Base-by-base conservation (phyloP, 495 filamentous ascomycete species). In the Aspergillus cristatus region DNA sequence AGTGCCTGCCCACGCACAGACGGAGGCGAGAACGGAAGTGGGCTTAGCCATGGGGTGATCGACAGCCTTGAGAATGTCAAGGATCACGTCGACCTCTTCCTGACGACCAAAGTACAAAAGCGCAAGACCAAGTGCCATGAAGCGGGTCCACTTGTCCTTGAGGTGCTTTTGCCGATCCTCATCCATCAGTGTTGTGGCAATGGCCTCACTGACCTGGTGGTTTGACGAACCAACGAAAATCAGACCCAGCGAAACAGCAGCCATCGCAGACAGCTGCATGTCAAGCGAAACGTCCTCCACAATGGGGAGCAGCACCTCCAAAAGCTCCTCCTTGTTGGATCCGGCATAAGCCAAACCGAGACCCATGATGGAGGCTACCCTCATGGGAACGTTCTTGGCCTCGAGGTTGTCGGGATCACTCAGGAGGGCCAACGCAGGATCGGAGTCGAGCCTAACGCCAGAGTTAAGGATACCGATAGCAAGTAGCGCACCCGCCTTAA, bases 1-100 rank as follows among this genome's bases (percentile, higher is more conserved):
- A 25, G 91, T 97, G 28, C 91, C 91, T 24, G 91, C 93, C 84
- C 89, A 99, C 18, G 91, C 90, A 50, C 93, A 97, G 32, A 95
- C 91, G 40, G 93, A 89, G 13, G 86, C 86, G 32, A 99, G 77
- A 4, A 96, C 86, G 2, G 81, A 75, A 6, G 88, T 90, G 8
- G 89, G 81, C 62, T 88, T 87, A 14, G 83, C 82, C 80, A 95
- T 94, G 18, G 91, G 89, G 50, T 96, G 88, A 34, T 95, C 86
- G 33, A 95, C 85, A 7, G 83, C 91, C 64, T 96, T 97, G 20
- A 99, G 72, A 0, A 90, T 93, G 59, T 96, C 91, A 14, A 94
- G 62, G 36, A 94, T 81, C 18, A 95, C 88, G 53, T 99, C 91
- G 12, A 95, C 91, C 58, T 97, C 88, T 55, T 99, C 91, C 57